These are phyloP conservation scores for Lentinula edodes DNA, from an alignment of 768 basidiomycete species.

Conservation along the genomic window DNA sequence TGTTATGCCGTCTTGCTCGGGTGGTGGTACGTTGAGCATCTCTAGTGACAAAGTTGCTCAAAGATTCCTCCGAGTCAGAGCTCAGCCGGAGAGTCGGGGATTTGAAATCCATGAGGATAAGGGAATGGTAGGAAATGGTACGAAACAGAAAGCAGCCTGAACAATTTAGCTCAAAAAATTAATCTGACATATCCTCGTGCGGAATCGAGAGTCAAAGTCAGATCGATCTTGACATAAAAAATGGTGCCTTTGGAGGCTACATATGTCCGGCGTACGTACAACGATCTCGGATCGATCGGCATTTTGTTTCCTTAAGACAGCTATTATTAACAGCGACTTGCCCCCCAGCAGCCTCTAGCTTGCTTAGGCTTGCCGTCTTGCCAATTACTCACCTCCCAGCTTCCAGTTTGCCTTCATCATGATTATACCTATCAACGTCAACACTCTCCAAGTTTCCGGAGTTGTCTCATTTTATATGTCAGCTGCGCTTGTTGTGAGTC, in stretches of 20 bases:
- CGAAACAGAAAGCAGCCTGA: background rate
- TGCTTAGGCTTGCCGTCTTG: background rate
- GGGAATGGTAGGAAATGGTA: background rate
- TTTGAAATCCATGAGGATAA: background rate
- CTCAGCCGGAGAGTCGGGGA: background rate
- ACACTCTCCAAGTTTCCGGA: constrained; percentile 49
- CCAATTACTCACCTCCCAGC: too few species aligned
- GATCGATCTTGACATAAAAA: background rate
- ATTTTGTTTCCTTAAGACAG: background rate
- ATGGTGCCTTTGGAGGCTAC: background rate
- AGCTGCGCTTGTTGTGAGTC: constrained; percentile 65
- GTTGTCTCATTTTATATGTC: constrained; percentile 79
- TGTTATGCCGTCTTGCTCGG: background rate
- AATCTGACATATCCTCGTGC: background rate
- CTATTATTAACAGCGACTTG: background rate
- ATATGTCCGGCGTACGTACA: background rate
- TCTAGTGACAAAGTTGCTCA: background rate
- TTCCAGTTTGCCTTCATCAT: background rate
- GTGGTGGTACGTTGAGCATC: background rate
- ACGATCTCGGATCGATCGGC: background rate
- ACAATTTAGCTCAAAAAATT: background rate
- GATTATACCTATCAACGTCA: background rate
- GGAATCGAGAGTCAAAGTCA: background rate
- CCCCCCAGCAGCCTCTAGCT: background rate
- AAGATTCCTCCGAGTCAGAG: background rate